Evolutionary conservation across 2,329 filamentous ascomycete species (phyloP).

Genomic region (Fusarium proliferatum): DNA sequence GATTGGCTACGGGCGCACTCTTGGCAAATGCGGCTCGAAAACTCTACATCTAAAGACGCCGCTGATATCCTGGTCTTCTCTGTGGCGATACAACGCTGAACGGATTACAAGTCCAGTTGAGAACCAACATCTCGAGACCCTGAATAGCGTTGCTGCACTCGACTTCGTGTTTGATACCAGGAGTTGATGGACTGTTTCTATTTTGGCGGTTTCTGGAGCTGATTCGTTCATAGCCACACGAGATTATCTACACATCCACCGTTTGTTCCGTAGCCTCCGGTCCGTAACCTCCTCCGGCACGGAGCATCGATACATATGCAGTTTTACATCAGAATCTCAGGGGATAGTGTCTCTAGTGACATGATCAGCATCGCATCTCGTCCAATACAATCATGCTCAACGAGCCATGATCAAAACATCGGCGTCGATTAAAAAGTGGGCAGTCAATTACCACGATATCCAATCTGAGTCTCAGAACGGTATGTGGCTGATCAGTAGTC

Average conservation of each 20-base stretch:
- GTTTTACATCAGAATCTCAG: constrained; percentile 32
- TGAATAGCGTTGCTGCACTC: constrained; percentile 1
- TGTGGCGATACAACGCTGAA: constrained; percentile 40
- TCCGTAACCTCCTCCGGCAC: constrained; percentile 17
- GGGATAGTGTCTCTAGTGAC: constrained; percentile 15
- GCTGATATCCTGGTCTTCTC: constrained; percentile 5
- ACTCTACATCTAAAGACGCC: constrained; percentile 10
- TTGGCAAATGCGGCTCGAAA: constrained; percentile 40
- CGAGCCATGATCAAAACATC: constrained; percentile 15
- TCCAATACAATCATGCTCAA: constrained; percentile 1
- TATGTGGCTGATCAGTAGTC: constrained; percentile 20
- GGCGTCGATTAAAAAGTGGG: constrained; percentile 23
- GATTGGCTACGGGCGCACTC: constrained; percentile 29
- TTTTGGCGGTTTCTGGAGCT: constrained; percentile 7
- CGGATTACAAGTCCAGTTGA: constrained; percentile 6
- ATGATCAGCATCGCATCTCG: neutral
- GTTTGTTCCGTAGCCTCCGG: constrained; percentile 4
- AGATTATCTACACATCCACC: constrained; percentile 15
- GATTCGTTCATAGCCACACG: constrained; percentile 10
- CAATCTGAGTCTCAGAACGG: constrained; percentile 15
- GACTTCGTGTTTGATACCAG: neutral
- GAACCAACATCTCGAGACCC: neutral
- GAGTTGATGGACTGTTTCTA: constrained; percentile 11
- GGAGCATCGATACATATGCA: constrained; percentile 32
- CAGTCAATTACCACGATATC: neutral